phyloP scores from a whole-genome alignment of 257 asterid genomes.

The Solanum lycopersicoides region DNA sequence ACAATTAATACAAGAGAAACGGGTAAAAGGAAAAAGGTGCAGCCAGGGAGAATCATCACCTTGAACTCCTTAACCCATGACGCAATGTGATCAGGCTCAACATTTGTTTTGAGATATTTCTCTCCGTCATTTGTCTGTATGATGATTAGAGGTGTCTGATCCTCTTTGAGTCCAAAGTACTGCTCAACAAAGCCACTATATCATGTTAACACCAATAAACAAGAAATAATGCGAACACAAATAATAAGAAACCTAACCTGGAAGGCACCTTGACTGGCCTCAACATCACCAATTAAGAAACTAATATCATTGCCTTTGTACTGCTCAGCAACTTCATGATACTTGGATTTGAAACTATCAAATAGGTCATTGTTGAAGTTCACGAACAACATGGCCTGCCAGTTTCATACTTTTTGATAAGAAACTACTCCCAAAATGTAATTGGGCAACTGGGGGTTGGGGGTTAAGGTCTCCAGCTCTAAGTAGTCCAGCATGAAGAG shows the following conservation, averaged over 20 bases:
- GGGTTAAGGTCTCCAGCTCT: background rate
- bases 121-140: constrained; percentile 58
- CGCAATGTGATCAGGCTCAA: constrained; percentile 69
- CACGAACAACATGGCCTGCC: constrained; percentile 78
- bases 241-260: constrained; percentile 42
- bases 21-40: background rate
- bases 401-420: background rate
- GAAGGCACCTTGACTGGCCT: constrained; percentile 87
- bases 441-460: background rate
- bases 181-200: constrained; percentile 15
- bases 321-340: constrained; percentile 58
- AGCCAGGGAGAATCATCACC: constrained; percentile 28
- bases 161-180: constrained; percentile 85
- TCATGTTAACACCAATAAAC: constrained; percentile 1
- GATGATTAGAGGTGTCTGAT: constrained; percentile 73
- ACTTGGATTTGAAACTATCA: constrained; percentile 66
- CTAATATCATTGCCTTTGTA: constrained; percentile 55
- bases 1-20: background rate
- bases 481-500: background rate
- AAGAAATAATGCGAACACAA: background rate
- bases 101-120: constrained; percentile 62
- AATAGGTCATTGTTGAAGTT: constrained; percentile 44
- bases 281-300: constrained; percentile 75
- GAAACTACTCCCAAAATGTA: background rate
- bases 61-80: constrained; percentile 73